phyloP scores from a whole-genome alignment of 2,329 filamentous ascomycete genomes.

The Verticillium nonalfalfae region DNA sequence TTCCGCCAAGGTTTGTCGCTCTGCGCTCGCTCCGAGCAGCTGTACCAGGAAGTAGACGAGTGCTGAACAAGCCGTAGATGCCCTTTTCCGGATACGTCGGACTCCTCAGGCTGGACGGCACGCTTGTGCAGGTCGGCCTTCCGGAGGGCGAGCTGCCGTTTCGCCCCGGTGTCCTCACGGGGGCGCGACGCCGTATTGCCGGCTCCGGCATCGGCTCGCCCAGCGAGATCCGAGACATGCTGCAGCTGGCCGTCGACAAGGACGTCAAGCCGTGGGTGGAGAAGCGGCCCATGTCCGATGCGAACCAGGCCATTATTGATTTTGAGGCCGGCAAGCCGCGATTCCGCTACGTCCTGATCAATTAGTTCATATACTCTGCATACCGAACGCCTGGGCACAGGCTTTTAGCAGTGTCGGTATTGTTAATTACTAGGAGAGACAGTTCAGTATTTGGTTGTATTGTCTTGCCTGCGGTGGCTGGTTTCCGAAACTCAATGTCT shows the following conservation, averaged over 20 bases:
- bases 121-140: slow-evolving; percentile 54
- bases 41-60: not conserved
- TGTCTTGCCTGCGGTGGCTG: too few species aligned
- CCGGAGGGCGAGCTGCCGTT: slow-evolving; percentile 27
- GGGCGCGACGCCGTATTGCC: slow-evolving; percentile 3
- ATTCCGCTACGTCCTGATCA: slow-evolving; percentile 34
- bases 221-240: slow-evolving; percentile 12
- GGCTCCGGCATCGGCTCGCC: slow-evolving; percentile 10
- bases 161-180: slow-evolving; percentile 17
- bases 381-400: too few species aligned
- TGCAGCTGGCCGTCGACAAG: slow-evolving; percentile 19
- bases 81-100: slow-evolving; percentile 52
- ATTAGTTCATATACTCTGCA: not conserved
- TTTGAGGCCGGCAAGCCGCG: slow-evolving; percentile 46
- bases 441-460: too few species aligned
- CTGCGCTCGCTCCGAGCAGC: too few species aligned
- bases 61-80: not conserved
- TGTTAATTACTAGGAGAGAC: too few species aligned
- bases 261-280: slow-evolving; percentile 19
- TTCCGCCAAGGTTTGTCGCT: slow-evolving; percentile 1
- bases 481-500: too few species aligned
- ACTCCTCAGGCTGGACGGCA: slow-evolving; percentile 48
- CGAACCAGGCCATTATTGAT: slow-evolving; percentile 47
- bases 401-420: too few species aligned
- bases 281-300: slow-evolving; percentile 28